Evolutionary conservation across 1,139 yeast genomes (phyloP).

Genomic region (Chernovozyma sophiae-reginae): DNA sequence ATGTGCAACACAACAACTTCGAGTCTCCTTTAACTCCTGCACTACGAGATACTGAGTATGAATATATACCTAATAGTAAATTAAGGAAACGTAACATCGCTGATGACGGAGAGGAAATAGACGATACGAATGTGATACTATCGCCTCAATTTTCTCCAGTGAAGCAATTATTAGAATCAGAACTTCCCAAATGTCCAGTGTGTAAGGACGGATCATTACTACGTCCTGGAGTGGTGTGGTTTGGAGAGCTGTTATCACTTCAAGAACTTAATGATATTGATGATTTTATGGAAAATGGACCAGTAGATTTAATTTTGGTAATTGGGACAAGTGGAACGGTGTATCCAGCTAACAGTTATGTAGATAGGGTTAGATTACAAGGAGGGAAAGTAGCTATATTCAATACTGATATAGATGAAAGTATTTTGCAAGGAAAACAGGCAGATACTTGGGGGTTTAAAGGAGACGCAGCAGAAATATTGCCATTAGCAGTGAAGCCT

Average conservation of each 20-base stretch:
- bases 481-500: constrained; percentile 66
- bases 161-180: constrained; percentile 41
- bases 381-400: constrained; percentile 86
- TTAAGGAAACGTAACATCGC: neutral
- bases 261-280: constrained; percentile 62
- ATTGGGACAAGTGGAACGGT: constrained; percentile 83
- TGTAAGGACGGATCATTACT: constrained; percentile 49
- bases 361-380: constrained; percentile 63
- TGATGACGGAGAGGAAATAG: constrained; percentile 10
- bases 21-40: constrained; percentile 63
- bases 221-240: constrained; percentile 92
- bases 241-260: constrained; percentile 78
- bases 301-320: constrained; percentile 71
- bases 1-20: constrained; percentile 47
- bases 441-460: constrained; percentile 59
- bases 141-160: constrained; percentile 50
- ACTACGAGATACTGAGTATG: constrained; percentile 38
- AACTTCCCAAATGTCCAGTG: constrained; percentile 73
- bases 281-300: constrained; percentile 54
- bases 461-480: constrained; percentile 74
- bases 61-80: constrained; percentile 17
- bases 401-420: constrained; percentile 59
- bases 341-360: constrained; percentile 91
- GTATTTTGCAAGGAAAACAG: constrained; percentile 34
- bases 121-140: constrained; percentile 12